These are phyloP conservation scores for Populus pruinosa DNA, from an alignment of 345 rosid species.

Conservation along the genomic window DNA sequence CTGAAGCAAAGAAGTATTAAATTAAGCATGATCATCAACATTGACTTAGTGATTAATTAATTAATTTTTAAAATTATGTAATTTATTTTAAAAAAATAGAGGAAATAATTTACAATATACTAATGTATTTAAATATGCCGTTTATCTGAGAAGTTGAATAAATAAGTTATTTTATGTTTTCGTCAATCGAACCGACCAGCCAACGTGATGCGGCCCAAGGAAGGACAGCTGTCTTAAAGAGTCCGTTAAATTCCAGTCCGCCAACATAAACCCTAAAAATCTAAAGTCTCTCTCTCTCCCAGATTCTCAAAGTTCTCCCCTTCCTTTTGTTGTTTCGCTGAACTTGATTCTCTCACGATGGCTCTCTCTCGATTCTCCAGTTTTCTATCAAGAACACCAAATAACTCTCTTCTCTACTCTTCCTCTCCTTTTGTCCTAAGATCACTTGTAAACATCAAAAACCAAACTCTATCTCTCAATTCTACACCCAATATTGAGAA, in stretches of 20 bases:
- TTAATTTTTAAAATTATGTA: no score
- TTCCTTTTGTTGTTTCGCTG: not conserved
- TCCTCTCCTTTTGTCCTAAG: not conserved
- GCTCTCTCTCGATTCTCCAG: constrained; percentile 21
- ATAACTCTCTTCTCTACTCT: constrained; percentile 7
- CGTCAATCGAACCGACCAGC: not conserved
- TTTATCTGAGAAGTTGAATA: no score
- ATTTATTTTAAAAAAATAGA: no score
- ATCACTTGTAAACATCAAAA: constrained; percentile 2
- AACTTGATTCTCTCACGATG: constrained; percentile 22
- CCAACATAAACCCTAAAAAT: not conserved
- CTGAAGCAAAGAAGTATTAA: no score
- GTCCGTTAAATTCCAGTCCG: not conserved
- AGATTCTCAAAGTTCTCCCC: not conserved
- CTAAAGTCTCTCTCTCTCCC: not conserved
- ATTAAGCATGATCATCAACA: no score
- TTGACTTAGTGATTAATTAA: no score
- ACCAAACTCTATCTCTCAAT: constrained; percentile 11
- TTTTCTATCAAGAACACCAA: constrained; percentile 14
- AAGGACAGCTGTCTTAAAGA: no score
- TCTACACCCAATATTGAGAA: constrained; percentile 6
- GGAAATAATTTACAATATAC: no score
- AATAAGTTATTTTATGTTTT: not conserved
- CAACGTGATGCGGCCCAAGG: not conserved
- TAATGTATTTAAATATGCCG: no score